Conservation (phyloP, 1,284 basidiomycete genomes). For the Chondrostereum purpureum region DNA sequence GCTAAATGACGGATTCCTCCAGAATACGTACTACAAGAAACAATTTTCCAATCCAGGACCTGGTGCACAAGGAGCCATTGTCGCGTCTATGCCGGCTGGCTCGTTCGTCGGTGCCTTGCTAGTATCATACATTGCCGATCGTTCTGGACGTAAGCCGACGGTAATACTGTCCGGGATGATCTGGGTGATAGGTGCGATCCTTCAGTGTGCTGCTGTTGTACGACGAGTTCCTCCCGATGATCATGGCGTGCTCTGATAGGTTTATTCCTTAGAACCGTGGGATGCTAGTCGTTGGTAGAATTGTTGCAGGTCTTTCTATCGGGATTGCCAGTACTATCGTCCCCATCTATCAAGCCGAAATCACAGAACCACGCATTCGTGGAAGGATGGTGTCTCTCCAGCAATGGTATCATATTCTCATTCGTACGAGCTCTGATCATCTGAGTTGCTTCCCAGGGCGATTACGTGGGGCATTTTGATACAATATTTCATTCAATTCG, state of each 20-base stretch:
- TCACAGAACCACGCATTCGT: conserved; percentile 62
- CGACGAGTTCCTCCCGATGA: too few species aligned
- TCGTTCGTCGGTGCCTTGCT: conserved; percentile 58
- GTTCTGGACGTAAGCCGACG: conserved; percentile 58
- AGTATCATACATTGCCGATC: conserved; percentile 59
- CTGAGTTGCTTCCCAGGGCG: conserved; percentile 32
- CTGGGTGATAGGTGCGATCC: conserved; percentile 66
- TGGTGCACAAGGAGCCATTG: conserved; percentile 64
- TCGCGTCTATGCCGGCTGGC: conserved; percentile 71
- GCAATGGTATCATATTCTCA: conserved; percentile 46
- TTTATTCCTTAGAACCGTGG: conserved; percentile 63
- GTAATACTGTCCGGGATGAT: conserved; percentile 59
- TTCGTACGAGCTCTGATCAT: not conserved
- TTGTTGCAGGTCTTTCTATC: conserved; percentile 51
- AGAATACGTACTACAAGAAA: not conserved
- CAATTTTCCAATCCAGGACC: conserved; percentile 15
- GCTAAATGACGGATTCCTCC: too few species aligned
- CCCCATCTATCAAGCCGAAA: conserved; percentile 70
- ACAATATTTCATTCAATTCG: conserved; percentile 71
- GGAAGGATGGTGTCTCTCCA: conserved; percentile 72
- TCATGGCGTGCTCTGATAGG: too few species aligned
- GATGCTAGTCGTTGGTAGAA: conserved; percentile 65
- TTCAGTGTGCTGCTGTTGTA: conserved; percentile 59
- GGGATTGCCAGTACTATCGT: conserved; percentile 55
- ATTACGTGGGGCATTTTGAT: conserved; percentile 74